phyloP scores from a whole-genome alignment of 495 filamentous ascomycete species.

The Tuber umbilicatum region DNA sequence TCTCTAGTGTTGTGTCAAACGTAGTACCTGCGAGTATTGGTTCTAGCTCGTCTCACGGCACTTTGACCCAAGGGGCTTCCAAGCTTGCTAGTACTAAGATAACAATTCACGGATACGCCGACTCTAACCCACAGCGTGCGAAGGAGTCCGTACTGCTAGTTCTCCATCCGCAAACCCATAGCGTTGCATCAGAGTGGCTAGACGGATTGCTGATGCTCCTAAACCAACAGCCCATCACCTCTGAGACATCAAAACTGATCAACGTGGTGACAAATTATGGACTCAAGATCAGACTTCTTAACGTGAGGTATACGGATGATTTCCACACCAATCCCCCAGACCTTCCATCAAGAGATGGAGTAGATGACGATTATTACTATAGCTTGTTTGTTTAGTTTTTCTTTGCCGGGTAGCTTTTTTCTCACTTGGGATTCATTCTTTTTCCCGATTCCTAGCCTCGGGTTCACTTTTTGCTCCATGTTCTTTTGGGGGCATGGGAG shows the following conservation, averaged over 20 bases:
- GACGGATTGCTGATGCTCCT: conserved; percentile 93
- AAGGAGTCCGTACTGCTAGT: conserved; percentile 64
- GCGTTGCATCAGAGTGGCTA: conserved; percentile 87
- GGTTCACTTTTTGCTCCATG: background rate
- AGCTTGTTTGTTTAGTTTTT: conserved; percentile 49
- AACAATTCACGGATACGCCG: conserved; percentile 71
- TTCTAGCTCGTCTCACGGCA: conserved; percentile 49
- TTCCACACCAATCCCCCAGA: conserved; percentile 51
- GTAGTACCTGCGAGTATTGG: conserved; percentile 53
- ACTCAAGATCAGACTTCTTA: conserved; percentile 84
- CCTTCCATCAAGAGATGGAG: conserved; percentile 56
- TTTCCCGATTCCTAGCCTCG: background rate
- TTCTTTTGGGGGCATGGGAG: background rate
- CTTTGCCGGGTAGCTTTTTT: background rate
- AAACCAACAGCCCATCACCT: conserved; percentile 92
- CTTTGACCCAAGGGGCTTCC: conserved; percentile 49
- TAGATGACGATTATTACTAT: conserved; percentile 66
- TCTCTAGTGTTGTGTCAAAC: conserved; percentile 90
- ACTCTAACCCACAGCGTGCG: conserved; percentile 40
- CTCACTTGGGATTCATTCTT: conserved; percentile 4
- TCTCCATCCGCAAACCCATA: conserved; percentile 74
- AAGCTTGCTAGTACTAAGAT: conserved; percentile 70
- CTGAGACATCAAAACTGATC: conserved; percentile 84
- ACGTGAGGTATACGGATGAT: conserved; percentile 78
- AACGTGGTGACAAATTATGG: conserved; percentile 81